phyloP scores from a whole-genome alignment of 805 yeast species.

The Scheffersomyces stipitis region DNA sequence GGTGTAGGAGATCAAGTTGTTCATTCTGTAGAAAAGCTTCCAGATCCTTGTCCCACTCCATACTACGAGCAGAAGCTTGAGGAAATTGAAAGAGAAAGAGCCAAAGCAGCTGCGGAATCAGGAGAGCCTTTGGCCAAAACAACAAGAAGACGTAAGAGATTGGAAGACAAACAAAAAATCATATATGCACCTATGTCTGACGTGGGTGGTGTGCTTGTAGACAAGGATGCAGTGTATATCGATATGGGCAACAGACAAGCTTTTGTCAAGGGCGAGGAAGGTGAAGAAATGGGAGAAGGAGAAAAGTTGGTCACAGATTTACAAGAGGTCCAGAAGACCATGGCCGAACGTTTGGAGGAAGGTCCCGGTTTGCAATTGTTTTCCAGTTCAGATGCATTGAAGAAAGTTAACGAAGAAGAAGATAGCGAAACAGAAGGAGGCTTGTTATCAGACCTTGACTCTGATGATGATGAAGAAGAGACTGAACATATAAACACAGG shows the following conservation, averaged over 20 bases:
- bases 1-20: conserved; percentile 92
- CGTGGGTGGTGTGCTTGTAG: conserved; percentile 97
- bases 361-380: conserved; percentile 78
- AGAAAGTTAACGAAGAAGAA: conserved; percentile 36
- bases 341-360: conserved; percentile 55
- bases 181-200: conserved; percentile 99
- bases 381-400: conserved; percentile 54
- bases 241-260: conserved; percentile 63
- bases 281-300: conserved; percentile 77
- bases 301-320: conserved; percentile 80
- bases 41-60: conserved; percentile 99
- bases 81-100: conserved; percentile 73
- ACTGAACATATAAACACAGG: conserved; percentile 50
- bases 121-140: conserved; percentile 56
- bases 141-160: conserved; percentile 73
- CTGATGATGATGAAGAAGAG: conserved; percentile 32
- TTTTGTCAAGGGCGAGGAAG: conserved; percentile 47
- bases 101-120: conserved; percentile 61
- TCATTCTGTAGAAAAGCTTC: conserved; percentile 77
- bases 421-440: conserved; percentile 34
- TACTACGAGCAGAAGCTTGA: conserved; percentile 82
- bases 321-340: conserved; percentile 64
- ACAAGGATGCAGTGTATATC: conserved; percentile 95
- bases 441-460: conserved; percentile 29
- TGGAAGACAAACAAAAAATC: conserved; percentile 90